phyloP scores from a whole-genome alignment of 179 eudicot species.

The Vitellaria paradoxa region DNA sequence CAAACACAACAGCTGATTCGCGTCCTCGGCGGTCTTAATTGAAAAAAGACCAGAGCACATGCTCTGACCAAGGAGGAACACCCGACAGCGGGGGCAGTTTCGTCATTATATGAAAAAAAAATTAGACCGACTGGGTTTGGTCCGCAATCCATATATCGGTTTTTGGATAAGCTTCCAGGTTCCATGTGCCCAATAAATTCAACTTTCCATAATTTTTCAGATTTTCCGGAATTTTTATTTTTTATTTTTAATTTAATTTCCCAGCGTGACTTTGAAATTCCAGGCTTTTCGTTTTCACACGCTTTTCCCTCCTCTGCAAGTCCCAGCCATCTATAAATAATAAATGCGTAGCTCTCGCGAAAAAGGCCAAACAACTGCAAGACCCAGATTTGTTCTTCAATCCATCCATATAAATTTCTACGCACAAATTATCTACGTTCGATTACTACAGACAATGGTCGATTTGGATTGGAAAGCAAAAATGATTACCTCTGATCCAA shows the following conservation, averaged over 20 bases:
- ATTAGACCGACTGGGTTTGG: constrained; percentile 1
- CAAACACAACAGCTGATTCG: not conserved
- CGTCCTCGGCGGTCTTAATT: not conserved
- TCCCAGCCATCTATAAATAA: constrained; percentile 29
- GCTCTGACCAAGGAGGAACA: not conserved
- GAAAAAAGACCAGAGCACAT: not conserved
- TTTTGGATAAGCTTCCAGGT: constrained; percentile 31
- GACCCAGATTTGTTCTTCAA: not conserved
- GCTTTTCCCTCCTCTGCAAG: constrained; percentile 14
- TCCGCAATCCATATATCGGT: constrained; percentile 4
- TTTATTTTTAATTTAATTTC: not conserved
- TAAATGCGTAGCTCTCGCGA: not conserved
- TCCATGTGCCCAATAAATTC: not conserved
- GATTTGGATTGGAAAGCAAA: constrained; percentile 64
- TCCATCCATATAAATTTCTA: not conserved
- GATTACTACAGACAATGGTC: constrained; percentile 35
- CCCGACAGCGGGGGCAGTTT: not conserved
- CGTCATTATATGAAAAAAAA: not conserved
- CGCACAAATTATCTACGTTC: not conserved
- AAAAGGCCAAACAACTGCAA: not conserved
- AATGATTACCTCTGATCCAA: constrained; percentile 36
- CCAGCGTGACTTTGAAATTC: constrained; percentile 24
- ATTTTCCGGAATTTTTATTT: too few relatives aligned
- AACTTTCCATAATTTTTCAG: not conserved
- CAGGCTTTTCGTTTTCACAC: constrained; percentile 36